These are phyloP conservation scores for Parastagonospora avenae DNA, from an alignment of 2,329 filamentous ascomycete species.

Conservation along the genomic window DNA sequence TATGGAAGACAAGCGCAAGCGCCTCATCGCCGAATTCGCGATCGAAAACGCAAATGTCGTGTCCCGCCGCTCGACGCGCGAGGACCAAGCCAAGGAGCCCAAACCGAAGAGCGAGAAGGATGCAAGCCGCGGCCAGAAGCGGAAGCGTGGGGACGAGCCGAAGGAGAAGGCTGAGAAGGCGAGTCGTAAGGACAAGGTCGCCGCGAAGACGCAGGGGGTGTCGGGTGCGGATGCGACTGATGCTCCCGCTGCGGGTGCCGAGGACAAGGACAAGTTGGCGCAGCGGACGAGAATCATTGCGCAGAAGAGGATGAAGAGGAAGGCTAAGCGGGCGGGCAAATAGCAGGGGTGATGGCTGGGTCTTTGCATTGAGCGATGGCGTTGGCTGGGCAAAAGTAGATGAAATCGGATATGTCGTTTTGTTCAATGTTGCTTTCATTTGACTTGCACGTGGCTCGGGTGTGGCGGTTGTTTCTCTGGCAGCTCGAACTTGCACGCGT, in stretches of 20 bases:
- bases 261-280: constrained; percentile 59
- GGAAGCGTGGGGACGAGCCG: constrained; percentile 38
- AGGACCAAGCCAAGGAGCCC: constrained; percentile 60
- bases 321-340: constrained; percentile 62
- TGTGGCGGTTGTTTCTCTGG: too few relatives aligned
- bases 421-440: too few relatives aligned
- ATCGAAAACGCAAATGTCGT: constrained; percentile 98
- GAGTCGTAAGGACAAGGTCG: constrained; percentile 16
- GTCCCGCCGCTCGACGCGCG: constrained; percentile 71
- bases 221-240: constrained; percentile 26
- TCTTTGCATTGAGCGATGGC: constrained; percentile 21
- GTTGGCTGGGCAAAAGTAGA: constrained; percentile 2
- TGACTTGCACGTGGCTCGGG: too few relatives aligned
- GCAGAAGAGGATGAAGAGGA: constrained; percentile 78
- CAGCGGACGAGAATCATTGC: constrained; percentile 79
- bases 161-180: constrained; percentile 13
- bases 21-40: constrained; percentile 93
- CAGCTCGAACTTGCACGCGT: too few relatives aligned
- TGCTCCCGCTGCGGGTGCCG: constrained; percentile 2
- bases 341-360: too few relatives aligned
- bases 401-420: background rate
- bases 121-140: constrained; percentile 41
- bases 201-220: constrained; percentile 16
- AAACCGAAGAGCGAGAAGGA: constrained; percentile 32
- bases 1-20: constrained; percentile 77